Conservation (phyloP, 495 filamentous ascomycete species). For the Margaritispora aquatica region DNA sequence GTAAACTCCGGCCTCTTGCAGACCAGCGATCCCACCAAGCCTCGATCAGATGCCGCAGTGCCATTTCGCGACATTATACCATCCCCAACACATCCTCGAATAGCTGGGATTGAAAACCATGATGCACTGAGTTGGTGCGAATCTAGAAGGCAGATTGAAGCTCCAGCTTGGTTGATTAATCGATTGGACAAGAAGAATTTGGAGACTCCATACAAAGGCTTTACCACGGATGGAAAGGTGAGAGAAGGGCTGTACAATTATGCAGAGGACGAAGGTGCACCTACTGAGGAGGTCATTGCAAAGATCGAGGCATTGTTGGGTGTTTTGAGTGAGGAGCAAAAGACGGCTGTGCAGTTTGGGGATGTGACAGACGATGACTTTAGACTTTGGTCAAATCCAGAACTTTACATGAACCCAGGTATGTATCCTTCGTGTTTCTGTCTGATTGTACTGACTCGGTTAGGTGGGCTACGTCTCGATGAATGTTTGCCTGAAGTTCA, state of each 20-base stretch:
- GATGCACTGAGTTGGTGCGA: conserved; percentile 22
- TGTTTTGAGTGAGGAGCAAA: conserved; percentile 15
- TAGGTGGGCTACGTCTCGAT: conserved; percentile 23
- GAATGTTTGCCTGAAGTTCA: conserved; percentile 15
- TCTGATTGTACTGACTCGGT: not conserved
- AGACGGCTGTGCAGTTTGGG: conserved; percentile 15
- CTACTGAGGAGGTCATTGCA: conserved; percentile 15
- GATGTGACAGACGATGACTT: conserved; percentile 22
- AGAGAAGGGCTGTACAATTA: conserved; percentile 19
- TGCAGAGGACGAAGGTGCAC: conserved; percentile 23
- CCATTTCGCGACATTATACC: conserved; percentile 24
- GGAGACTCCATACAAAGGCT: conserved; percentile 20
- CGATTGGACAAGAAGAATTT: conserved; percentile 20
- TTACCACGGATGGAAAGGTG: conserved; percentile 19
- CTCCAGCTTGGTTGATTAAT: conserved; percentile 25
- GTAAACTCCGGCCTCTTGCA: conserved; percentile 20
- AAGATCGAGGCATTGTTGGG: conserved; percentile 8
- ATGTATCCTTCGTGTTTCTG: not conserved
- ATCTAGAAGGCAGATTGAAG: conserved; percentile 21
- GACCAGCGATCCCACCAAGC: conserved; percentile 16
- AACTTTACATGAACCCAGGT: conserved; percentile 26
- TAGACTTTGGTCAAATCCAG: conserved; percentile 25
- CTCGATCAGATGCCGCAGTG: conserved; percentile 21
- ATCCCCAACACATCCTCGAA: conserved; percentile 17
- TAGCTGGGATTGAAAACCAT: conserved; percentile 20